Conservation (phyloP, 129 eudicot genomes). For the Tanacetum coccineum region DNA sequence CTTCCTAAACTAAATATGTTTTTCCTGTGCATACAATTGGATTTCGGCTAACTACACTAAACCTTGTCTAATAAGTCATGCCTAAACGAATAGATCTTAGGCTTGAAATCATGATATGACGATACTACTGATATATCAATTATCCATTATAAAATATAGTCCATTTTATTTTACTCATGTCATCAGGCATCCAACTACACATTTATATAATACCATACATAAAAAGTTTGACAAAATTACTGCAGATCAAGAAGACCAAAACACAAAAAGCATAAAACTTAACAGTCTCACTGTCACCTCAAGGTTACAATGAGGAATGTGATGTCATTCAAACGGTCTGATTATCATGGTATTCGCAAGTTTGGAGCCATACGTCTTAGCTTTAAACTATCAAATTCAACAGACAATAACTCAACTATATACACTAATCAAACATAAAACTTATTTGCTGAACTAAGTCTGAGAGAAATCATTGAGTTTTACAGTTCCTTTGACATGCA, state of each 20-base stretch:
- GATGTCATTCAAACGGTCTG: too few relatives aligned
- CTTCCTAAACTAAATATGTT: not conserved
- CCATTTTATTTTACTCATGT: not conserved
- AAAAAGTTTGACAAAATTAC: not conserved
- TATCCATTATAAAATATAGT: not conserved
- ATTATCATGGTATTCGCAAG: not conserved
- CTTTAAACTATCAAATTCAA: not conserved
- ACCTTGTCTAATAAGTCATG: too few relatives aligned
- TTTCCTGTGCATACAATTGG: not conserved
- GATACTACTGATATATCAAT: not conserved
- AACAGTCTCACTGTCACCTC: not conserved
- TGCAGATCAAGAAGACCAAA: conserved; percentile 3
- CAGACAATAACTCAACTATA: not conserved
- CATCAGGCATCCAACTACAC: not conserved
- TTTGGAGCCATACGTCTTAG: not conserved
- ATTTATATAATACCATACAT: not conserved
- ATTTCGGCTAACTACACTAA: too few relatives aligned
- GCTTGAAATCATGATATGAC: not conserved
- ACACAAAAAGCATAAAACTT: not conserved
- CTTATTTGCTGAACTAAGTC: conserved; percentile 5
- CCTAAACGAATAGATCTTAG: too few relatives aligned
- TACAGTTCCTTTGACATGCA: not conserved
- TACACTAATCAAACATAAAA: conserved; percentile 7
- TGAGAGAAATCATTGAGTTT: not conserved
- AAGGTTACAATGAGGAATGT: not conserved